phyloP scores from a whole-genome alignment of 2,329 filamentous ascomycete species.

The Phialophora verrucosa region DNA sequence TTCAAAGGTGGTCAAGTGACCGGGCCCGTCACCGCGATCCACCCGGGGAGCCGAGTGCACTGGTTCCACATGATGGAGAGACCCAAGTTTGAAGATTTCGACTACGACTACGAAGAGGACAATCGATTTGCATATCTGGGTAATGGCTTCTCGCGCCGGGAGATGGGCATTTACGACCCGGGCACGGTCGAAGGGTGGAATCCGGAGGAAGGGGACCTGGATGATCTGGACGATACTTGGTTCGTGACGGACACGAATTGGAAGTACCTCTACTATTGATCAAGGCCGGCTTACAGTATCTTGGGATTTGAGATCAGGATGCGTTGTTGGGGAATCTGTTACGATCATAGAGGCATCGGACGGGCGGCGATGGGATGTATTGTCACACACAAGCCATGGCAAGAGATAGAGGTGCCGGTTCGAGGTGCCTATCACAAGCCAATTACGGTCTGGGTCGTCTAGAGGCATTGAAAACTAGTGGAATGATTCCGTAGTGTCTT shows the following conservation, averaged over 20 bases:
- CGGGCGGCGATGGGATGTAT: neutral
- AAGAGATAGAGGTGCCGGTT: neutral
- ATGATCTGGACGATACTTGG: constrained; percentile 1
- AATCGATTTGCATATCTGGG: constrained; percentile 45
- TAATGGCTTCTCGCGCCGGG: constrained; percentile 44
- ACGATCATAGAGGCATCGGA: neutral
- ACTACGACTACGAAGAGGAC: constrained; percentile 14
- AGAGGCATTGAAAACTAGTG: neutral
- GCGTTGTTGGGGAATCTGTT: neutral
- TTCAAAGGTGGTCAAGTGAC: constrained; percentile 46
- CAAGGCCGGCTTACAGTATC: neutral
- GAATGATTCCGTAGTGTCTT: neutral
- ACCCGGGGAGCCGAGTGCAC: constrained; percentile 37
- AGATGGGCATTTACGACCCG: neutral
- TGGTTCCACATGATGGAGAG: constrained; percentile 40
- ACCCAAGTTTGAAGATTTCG: constrained; percentile 41
- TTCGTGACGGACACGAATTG: neutral
- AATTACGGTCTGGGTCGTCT: neutral
- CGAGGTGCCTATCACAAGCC: neutral
- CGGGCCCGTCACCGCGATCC: constrained; percentile 24
- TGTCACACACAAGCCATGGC: neutral
- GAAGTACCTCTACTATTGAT: neutral
- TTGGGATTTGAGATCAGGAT: neutral
- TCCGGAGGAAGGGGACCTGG: neutral
- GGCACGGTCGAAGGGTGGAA: neutral